Evolutionary conservation across 78 protist genomes (phyloP), one percentile per base, ranked within the genome.

Genomic region (Dictyostelium purpureum): DNA sequence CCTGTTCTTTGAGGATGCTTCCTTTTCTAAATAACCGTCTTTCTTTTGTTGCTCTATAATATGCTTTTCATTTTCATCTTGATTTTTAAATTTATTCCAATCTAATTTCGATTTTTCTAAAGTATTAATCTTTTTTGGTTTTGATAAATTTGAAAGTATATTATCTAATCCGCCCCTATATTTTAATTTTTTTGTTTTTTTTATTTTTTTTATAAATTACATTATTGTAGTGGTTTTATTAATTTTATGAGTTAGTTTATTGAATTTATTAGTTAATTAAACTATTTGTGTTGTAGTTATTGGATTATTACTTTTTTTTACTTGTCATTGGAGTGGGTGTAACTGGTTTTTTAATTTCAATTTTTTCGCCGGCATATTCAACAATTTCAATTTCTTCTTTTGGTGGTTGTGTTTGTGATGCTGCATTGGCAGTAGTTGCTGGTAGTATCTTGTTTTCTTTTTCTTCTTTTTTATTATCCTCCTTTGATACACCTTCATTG

Each of bases 41-140:
- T 83, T 83, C 7, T 43, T 71, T 38, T 83, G 69, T 26, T 37
- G 57, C 33, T 83, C 90, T 26, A 83, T n/a, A 35, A 38, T 77
- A 56, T 83, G 76, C 61, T 83, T 83, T 37, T 56, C 73, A 0
- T n/a, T 24, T 16, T 49, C 73, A 83, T 83, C 77, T 33, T 43
- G 40, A 71, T 71, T 73, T 56, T 83, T 83, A 31, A 51, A 88
- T n/a, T 45, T 88, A 14, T 88, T 80, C 93, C 93, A 88, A 52
- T 88, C 93, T 19, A 88, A 42, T 66, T 88, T 54, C 1, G 88
- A 77, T 67, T 88, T 88, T 52, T 88, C 71, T 6, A 88, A 37
- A 33, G 93, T 88, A 37, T 66, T 45, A 16, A 88, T 28, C 52
- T 73, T 76, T 54, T 73, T 73, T 47, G 93, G 82, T 31, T 88